These are phyloP conservation scores for Ophiostoma angusticollis DNA, from an alignment of 2,329 filamentous ascomycete genomes.

Conservation along the genomic window DNA sequence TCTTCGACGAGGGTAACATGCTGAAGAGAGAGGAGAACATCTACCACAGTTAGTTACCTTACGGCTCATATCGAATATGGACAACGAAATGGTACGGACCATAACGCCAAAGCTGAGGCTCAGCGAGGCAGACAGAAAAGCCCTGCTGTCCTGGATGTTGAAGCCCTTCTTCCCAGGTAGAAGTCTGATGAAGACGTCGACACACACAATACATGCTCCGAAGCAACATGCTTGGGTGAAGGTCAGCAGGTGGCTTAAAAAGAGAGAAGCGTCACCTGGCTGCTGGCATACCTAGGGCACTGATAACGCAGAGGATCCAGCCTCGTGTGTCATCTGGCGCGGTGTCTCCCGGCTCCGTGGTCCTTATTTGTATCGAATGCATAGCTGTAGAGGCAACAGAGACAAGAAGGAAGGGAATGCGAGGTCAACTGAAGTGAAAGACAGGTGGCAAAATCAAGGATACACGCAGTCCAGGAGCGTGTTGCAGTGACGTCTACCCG, in stretches of 20 bases:
- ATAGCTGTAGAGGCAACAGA: too few species aligned
- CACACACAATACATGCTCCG: slow-evolving; percentile 73
- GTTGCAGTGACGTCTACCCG: too few species aligned
- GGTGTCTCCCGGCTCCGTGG: slow-evolving; percentile 21
- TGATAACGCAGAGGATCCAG: slow-evolving; percentile 86
- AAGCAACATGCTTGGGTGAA: slow-evolving; percentile 44
- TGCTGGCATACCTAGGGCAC: slow-evolving; percentile 46
- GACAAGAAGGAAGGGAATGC: not conserved
- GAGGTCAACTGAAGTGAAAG: too few species aligned
- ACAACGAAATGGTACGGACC: slow-evolving; percentile 41
- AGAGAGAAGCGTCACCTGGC: slow-evolving; percentile 23
- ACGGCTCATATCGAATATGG: slow-evolving; percentile 1
- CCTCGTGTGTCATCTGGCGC: slow-evolving; percentile 80
- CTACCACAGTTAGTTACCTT: slow-evolving; percentile 30
- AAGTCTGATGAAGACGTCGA: slow-evolving; percentile 63
- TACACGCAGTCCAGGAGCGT: too few species aligned
- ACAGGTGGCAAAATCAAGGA: too few species aligned
- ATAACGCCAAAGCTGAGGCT: slow-evolving; percentile 94
- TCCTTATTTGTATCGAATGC: too few species aligned
- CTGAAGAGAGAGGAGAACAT: slow-evolving; percentile 84
- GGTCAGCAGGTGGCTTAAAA: slow-evolving; percentile 11
- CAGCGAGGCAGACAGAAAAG: slow-evolving; percentile 74
- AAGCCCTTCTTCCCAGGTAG: slow-evolving; percentile 67
- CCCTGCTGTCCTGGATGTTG: slow-evolving; percentile 76
- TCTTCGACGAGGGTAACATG: slow-evolving; percentile 79